Evolutionary conservation across 306 rosid species (phyloP), one percentile per base, ranked within the genome.

Genomic region (Fragaria nilgerrensis): DNA sequence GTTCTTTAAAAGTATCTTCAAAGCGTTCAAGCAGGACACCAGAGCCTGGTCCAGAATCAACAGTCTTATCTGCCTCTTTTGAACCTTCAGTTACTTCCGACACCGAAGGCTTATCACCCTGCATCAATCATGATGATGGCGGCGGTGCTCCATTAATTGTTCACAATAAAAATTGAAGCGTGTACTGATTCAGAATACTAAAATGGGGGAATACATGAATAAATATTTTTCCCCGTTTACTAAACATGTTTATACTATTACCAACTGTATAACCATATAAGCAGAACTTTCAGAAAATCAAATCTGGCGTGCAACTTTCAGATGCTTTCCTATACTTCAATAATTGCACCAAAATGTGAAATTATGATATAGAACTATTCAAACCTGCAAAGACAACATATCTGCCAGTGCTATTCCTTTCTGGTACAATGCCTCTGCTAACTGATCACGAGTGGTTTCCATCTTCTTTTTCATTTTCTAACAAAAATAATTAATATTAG

Each of bases 361-460:
- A 64, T 27, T 50, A 19, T 73, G 78, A 79, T 75, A 48, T 13
- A 78, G 68, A 55, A 85, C 58, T 29, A 62, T 49, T 70, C 89
- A 56, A 77, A 95, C 98, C 97, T 87, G 80, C 68, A 89, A 73
- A 78, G 96, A 84, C 81, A 92, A 92, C 12, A 87, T 85, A 69
- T 87, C 96, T 20, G 90, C 92, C 71, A 95, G 79, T 5, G 91
- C 98, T 63, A 95, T 87, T 68, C 98, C 98, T 86, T 89, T 95
- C 81, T 92, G 97, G 80, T 90, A 95, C 52, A 95, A 83, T 52
- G 97, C 97, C 86, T 90, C 97, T 16, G 91, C 91, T 80, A 95
- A 86, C 70, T 92, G 97, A 81, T 95, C 97, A 23, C 97, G 97
- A 37, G 90, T 82, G 48, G 78, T 73, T 86, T 95, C 97, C 93